Evolutionary conservation across 176 grass and related monocot species (phyloP), one percentile per base, ranked within the genome.

Genomic region (Otatea glauca): DNA sequence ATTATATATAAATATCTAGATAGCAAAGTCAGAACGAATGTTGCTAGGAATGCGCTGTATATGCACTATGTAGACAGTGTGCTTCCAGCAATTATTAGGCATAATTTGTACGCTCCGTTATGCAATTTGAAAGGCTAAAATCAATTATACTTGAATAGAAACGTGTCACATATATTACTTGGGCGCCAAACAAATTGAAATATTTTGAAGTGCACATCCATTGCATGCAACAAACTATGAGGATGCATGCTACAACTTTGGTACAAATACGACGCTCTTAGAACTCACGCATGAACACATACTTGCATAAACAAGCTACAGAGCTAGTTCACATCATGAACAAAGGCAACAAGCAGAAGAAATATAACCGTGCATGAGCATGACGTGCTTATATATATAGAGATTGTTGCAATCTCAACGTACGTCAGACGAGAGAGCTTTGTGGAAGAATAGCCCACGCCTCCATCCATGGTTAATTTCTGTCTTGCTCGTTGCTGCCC

Each of bases 401-500:
- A 29, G 38, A 39, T 64, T 44, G 18, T 29, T 54, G 29, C 73
- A 63, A 27, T 11, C 43, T 53, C 35, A 48, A 42, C 65, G 15
- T 51, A 42, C 65, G 15, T 51, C 24, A 63, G 60, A 58, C 43
- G 65, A 39, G 72, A 75, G 66, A 79, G 53, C 64, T 59, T 61
- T 50, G 32, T 60, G 35, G 75, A 65, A 56, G 51, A 67, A 88
- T 35, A 78, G 63, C 9, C 18, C 27, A 49, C 7, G 17, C 24
- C 17, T 76, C 29, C 44, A 65, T 76, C 29, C 44, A 65, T 15
- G n/a, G 27, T 29, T 41, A 59, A 49, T 82, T 72, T 56, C 39
- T 72, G 2, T 10, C 70, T 79, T 74, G 59, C 9, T 66, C 42
- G 2, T 87, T 42, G 45, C 34, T 38, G 71, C 78, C 74, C 34